Evolutionary conservation across 2,329 filamentous ascomycete species (phyloP), one percentile per base, ranked within the genome.

Genomic region (Alternaria triticimaculans): DNA sequence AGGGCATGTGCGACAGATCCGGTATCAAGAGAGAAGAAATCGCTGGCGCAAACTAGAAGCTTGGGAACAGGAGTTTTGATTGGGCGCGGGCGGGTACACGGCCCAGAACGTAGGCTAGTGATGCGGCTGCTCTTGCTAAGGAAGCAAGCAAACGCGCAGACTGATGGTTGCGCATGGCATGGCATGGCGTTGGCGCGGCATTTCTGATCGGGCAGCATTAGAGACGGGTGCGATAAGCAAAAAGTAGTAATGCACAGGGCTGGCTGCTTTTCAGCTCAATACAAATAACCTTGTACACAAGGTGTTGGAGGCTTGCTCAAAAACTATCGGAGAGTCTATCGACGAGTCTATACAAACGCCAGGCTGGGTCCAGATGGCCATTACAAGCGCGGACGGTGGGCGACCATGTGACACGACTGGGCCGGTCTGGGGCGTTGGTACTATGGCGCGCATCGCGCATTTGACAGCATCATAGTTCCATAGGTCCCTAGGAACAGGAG

Each of bases 1-100:
- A 91, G 69, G 85, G 90, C 37, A 97, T 97, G 94, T 97, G 94
- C 77, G 93, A 97, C 48, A 85, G 92, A 54, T 94, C 92, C 74
- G 93, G 93, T 2, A 96, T 97, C 72, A 77, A 83, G 33, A 78
- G 82, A 57, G 83, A 84, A 55, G 84, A 87, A 69, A 85, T 86
- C 70, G 69, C 75, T 45, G 67, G 64, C 33, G 64, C 65, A 58
- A 50, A 65, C 33, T 67, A 70, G 48, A 60, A 55, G 25, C 28
- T 23, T 30, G 37, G 23, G 41, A 18, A 25, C 26, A 25, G 30
- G 50, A 43, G 51, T 55, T 51, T 49, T 55, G 64, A 55, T 55
- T 46, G 59, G 57, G 49, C 21, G 53, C 30, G 11, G 21, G 56
- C 58, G 58, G 62, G 21, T 60, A 62, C 46, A 48, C 65, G 69